phyloP scores from a whole-genome alignment of 1,284 basidiomycete genomes.

The Spongiforma sp. region DNA sequence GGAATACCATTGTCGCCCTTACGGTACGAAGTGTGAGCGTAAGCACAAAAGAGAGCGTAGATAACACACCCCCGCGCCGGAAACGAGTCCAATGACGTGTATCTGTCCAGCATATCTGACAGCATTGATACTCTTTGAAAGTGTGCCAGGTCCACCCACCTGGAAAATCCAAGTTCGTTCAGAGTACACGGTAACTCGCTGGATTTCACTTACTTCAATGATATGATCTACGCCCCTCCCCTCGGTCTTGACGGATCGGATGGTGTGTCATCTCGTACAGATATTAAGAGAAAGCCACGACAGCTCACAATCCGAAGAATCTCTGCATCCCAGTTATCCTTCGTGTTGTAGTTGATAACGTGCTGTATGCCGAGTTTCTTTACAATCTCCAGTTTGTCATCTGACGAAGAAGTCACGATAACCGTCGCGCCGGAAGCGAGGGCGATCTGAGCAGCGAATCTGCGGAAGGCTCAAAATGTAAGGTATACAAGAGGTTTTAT shows the following conservation, averaged over 20 bases:
- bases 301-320: constrained; percentile 45
- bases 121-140: constrained; percentile 49
- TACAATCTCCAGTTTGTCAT: constrained; percentile 58
- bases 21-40: no score
- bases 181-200: neutral
- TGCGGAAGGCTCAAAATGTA: constrained; percentile 18
- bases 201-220: constrained; percentile 49
- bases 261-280: neutral
- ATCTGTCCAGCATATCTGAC: constrained; percentile 51
- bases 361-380: constrained; percentile 54
- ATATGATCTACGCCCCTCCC: constrained; percentile 63
- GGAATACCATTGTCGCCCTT: constrained; percentile 39
- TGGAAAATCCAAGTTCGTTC: constrained; percentile 15
- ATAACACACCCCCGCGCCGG: constrained; percentile 39
- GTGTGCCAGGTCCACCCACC: constrained; percentile 58
- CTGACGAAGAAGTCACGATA: constrained; percentile 65
- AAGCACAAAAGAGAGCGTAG: constrained; percentile 10
- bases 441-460: constrained; percentile 59
- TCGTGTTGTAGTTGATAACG: constrained; percentile 62
- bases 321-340: constrained; percentile 59
- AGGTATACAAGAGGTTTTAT: neutral
- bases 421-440: constrained; percentile 60
- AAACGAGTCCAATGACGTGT: constrained; percentile 54
- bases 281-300: neutral
- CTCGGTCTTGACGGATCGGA: constrained; percentile 38